Evolutionary conservation across 2,329 filamentous ascomycete species (phyloP).

Genomic region (Bipolaris oryzae): DNA sequence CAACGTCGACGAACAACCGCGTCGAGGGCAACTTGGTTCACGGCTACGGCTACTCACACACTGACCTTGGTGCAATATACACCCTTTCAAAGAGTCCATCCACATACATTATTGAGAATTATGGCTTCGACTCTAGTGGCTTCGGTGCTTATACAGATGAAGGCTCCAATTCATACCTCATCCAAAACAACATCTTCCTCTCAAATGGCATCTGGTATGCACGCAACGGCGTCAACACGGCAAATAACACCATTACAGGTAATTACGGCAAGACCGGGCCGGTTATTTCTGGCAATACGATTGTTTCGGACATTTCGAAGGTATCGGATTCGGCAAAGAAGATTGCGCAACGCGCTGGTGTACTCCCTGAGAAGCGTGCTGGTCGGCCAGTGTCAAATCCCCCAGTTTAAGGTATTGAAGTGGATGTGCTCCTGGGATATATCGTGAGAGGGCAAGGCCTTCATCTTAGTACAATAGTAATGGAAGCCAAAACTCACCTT

Average conservation of each 20-base stretch:
- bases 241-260: conserved; percentile 17
- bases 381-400: conserved; percentile 18
- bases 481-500: neutral
- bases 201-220: conserved; percentile 19
- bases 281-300: conserved; percentile 11
- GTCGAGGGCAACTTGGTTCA: conserved; percentile 19
- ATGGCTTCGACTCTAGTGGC: conserved; percentile 18
- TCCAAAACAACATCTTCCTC: conserved; percentile 17
- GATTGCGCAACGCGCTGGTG: conserved; percentile 14
- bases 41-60: conserved; percentile 20
- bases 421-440: neutral
- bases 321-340: conserved; percentile 9
- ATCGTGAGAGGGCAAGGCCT: neutral
- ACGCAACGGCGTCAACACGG: conserved; percentile 19
- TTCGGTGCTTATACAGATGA: conserved; percentile 22
- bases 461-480: neutral
- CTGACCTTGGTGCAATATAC: conserved; percentile 20
- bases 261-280: conserved; percentile 18
- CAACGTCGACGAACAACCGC: conserved; percentile 15
- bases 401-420: neutral
- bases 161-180: conserved; percentile 17
- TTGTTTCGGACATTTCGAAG: conserved; percentile 10
- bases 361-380: conserved; percentile 12
- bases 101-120: conserved; percentile 17
- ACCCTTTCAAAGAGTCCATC: conserved; percentile 21